Evolutionary conservation across 306 rosid species (phyloP), one percentile per base, ranked within the genome.

Genomic region (Pyrus bretschneideri): DNA sequence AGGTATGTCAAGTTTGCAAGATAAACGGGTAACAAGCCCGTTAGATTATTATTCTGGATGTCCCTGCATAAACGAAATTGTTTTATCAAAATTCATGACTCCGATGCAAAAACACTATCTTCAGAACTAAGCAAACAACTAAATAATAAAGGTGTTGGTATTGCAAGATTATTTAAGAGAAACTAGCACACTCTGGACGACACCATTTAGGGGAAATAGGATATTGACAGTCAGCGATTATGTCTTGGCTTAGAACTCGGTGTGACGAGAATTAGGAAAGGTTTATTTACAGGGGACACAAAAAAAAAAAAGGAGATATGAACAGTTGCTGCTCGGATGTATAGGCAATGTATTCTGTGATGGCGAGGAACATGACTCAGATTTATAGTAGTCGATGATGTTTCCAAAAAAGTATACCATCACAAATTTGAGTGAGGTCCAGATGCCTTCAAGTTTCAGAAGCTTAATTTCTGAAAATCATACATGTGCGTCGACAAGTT

Each of bases 11-110:
- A 67, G 79, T 83, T 85, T 75, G 92, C 85, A 79, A 92, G 78
- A 70, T 89, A 95, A 87, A 84, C 92, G 7, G 98, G 98, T 73
- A 95, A 83, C 70, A 42, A 59, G 17, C 98, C 98, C 12, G 85
- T 80, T 68, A 95, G 85, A 60, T 78, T 86, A 76, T 92, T 95
- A 79, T 89, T 80, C 83, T 88, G 93, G 73, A 95, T 77, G 82
- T 95, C 93, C 87, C 98, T 95, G 96, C 85, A 75, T 58, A 51
- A 60, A 51, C 18, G 25, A 65, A 54, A 44, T 30, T 5, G 14
- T 35, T 31, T 57, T 7, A 35, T 72, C 35, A 72, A 35, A 57
- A 59, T 31, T 71, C 51, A 35, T 4, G 22, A 44, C 35, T 8
- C 8, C 22, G 2, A 3, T 38, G 31, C 14, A 12, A 10, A 31